A percentile compares a stretch with the other conserved stretches of the same genome.
These are phyloP conservation scores for Heliosperma pusillum DNA, from an alignment of 148 eudicot genomes.

Conservation along the genomic window DNA sequence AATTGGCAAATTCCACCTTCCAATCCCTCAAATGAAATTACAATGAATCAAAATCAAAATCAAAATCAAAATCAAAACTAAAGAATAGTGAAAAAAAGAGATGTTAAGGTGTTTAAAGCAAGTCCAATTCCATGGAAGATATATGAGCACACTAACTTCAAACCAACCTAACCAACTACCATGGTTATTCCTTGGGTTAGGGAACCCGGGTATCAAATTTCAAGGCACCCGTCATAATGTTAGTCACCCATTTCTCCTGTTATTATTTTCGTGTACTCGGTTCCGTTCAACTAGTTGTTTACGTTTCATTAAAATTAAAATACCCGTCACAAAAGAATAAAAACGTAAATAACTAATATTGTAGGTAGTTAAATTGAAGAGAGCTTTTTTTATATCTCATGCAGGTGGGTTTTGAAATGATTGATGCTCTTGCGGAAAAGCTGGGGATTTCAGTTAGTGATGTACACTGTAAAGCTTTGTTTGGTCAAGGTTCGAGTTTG, in stretches of 20 bases:
- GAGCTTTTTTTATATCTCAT: background rate
- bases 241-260: background rate
- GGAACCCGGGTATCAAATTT: constrained; percentile 84
- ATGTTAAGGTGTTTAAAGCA: background rate
- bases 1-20: too few relatives aligned
- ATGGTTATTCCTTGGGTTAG: constrained; percentile 88
- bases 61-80: too few relatives aligned
- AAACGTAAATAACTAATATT: too few relatives aligned
- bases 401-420: constrained; percentile 32
- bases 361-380: too few relatives aligned
- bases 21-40: too few relatives aligned
- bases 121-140: constrained; percentile 16
- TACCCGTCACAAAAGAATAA: too few relatives aligned
- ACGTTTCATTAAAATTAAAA: too few relatives aligned
- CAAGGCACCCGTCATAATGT: constrained; percentile 87
- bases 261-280: too few relatives aligned
- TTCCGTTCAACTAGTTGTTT: too few relatives aligned
- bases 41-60: too few relatives aligned
- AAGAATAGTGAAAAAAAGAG: too few relatives aligned
- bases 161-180: constrained; percentile 34
- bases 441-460: constrained; percentile 54
- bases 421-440: constrained; percentile 66
- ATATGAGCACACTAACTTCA: constrained; percentile 24
- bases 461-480: constrained; percentile 77
- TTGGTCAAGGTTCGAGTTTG: constrained; percentile 63